Conservation (phyloP, 2,329 filamentous ascomycete species). For the Cercospora nicotianae region DNA sequence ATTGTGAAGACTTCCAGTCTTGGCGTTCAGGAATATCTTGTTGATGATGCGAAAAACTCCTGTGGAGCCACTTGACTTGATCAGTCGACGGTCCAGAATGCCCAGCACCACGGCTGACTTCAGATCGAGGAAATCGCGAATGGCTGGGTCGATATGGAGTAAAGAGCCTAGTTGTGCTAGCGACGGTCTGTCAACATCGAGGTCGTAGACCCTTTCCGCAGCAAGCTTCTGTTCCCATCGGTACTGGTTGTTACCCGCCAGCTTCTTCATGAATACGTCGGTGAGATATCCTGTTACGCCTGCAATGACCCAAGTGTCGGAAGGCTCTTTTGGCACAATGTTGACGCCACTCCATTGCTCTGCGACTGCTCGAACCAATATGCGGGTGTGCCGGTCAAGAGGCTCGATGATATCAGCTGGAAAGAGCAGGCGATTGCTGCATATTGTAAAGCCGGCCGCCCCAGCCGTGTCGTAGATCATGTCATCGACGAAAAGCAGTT, state of each 20-base stretch:
- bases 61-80: constrained; percentile 81
- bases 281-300: constrained; percentile 95
- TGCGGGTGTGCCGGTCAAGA: constrained; percentile 76
- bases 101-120: constrained; percentile 91
- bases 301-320: constrained; percentile 84
- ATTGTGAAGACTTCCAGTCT: constrained; percentile 73
- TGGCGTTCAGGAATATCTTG: constrained; percentile 80
- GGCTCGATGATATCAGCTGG: constrained; percentile 82
- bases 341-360: constrained; percentile 94
- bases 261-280: constrained; percentile 82
- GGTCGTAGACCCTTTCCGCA: constrained; percentile 76
- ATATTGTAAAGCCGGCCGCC: constrained; percentile 80
- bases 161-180: constrained; percentile 76
- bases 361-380: constrained; percentile 78
- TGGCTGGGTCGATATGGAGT: constrained; percentile 77
- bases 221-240: constrained; percentile 83
- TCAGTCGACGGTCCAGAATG: constrained; percentile 86
- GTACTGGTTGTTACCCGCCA: constrained; percentile 95
- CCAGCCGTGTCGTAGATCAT: constrained; percentile 72
- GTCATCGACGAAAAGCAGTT: constrained; percentile 92
- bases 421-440: constrained; percentile 82
- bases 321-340: constrained; percentile 76
- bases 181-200: constrained; percentile 79
- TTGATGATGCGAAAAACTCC: constrained; percentile 84
- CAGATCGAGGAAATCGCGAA: constrained; percentile 83